Conservation (phyloP, 306 rosid species). For the Lithocarpus polystachyus region DNA sequence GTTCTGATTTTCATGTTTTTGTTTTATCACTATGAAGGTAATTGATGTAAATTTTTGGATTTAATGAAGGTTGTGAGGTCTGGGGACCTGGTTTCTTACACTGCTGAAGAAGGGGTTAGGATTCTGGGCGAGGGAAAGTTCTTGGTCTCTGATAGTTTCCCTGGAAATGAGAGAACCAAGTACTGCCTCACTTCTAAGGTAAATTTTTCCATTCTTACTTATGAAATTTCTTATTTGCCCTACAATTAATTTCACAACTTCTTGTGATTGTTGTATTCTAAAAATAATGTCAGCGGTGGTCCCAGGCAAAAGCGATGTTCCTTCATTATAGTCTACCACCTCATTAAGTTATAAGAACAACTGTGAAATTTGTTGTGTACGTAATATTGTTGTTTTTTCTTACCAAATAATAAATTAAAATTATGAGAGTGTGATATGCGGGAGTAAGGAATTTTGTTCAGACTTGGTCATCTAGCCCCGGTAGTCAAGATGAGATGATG, state of each 20-base stretch:
- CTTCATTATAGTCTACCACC: too few species aligned
- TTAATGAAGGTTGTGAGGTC: conserved; percentile 92
- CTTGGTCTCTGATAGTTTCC: conserved; percentile 94
- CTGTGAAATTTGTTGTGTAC: too few species aligned
- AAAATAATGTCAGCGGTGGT: too few species aligned
- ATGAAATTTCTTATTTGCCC: neutral
- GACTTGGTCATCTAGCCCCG: neutral
- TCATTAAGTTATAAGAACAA: too few species aligned
- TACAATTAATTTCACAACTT: too few species aligned
- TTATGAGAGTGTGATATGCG: neutral
- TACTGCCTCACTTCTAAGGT: conserved; percentile 98
- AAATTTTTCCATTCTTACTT: neutral
- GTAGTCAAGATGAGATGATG: neutral
- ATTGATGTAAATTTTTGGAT: conserved; percentile 1
- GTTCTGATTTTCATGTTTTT: neutral
- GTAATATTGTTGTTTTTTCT: neutral
- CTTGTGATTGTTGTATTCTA: too few species aligned
- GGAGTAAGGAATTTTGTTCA: neutral
- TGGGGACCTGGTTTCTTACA: conserved; percentile 90
- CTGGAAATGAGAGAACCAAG: conserved; percentile 96
- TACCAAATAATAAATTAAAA: neutral
- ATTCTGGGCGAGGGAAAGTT: conserved; percentile 96
- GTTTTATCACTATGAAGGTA: neutral
- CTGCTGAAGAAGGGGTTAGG: conserved; percentile 95
- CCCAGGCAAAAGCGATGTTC: too few species aligned